phyloP scores from a whole-genome alignment of 177 flowering plant genomes.

The Vitis hybrid region DNA sequence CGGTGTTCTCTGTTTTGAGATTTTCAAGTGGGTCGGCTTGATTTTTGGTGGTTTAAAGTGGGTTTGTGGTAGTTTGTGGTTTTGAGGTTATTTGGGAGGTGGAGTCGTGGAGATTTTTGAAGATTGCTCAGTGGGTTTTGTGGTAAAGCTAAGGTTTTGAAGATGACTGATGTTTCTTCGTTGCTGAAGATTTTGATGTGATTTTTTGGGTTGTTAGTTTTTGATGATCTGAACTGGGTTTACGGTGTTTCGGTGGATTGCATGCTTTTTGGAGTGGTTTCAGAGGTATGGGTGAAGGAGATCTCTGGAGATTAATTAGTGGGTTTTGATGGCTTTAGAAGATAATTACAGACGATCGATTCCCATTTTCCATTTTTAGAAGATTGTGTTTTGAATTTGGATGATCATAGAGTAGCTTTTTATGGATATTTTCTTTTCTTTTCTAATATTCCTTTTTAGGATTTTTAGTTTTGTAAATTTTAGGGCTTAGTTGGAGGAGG shows the following conservation, averaged over 20 bases:
- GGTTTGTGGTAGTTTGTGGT: constrained; percentile 1
- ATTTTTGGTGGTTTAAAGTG: background rate
- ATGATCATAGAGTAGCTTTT: background rate
- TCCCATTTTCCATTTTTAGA: background rate
- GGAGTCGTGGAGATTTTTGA: background rate
- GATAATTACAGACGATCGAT: background rate
- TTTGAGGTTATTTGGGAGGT: background rate
- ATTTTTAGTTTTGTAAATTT: too few species aligned
- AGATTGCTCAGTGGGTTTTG: background rate
- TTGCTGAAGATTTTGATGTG: too few species aligned
- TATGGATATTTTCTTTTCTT: background rate
- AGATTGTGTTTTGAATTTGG: background rate
- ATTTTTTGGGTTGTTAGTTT: too few species aligned
- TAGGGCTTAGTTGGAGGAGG: too few species aligned
- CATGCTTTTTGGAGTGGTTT: too few species aligned
- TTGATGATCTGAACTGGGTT: too few species aligned
- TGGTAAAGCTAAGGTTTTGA: background rate
- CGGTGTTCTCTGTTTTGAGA: background rate
- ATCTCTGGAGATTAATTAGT: background rate
- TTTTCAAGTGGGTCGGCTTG: background rate
- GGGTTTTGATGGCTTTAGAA: background rate
- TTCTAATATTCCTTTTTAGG: too few species aligned
- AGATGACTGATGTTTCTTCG: too few species aligned
- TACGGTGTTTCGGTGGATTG: too few species aligned
- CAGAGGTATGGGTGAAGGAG: too few species aligned